Evolutionary conservation across 768 basidiomycete genomes (phyloP), one percentile per base, ranked within the genome.

Genomic region (Russula virescens): DNA sequence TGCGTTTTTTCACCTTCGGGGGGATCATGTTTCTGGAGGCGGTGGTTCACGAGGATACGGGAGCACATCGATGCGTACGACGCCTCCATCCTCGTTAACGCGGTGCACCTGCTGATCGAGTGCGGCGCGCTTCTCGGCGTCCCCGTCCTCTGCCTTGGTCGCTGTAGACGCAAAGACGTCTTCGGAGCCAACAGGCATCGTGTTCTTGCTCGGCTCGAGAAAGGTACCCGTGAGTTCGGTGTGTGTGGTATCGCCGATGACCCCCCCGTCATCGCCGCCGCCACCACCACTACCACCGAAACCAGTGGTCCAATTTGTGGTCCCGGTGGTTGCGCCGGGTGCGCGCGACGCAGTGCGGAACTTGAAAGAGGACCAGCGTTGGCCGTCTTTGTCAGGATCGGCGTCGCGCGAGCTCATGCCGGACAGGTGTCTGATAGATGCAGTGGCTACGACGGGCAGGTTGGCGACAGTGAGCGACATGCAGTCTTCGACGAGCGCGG

Each of bases 401-500:
- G 46, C 34, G 7, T 21, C 18, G 13, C 34, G 42, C 19, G 63
- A 14, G 9, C n/a, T 21, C 26, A 11, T 7, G 9, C 47, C 45
- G 1, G 52, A 35, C 16, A 66, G 2, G 18, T 18, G 28, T 25
- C 60, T 61, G 23, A 69, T 5, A 16, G 58, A 28, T 10, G 64
- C 66, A 31, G 67, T 63, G 21, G 55, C 62, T 50, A 66, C 61
- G 59, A 64, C 63, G 61, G 67, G 62, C 4, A 60, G 21, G 49
- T 59, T 61, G 8, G 60, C 65, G 40, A 58, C 60, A 0, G 61
- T 60, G 53, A 63, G 61, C 14, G 65, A 61, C 35, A 58, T 66
- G 66, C 62, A 63, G 50, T 69, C 71, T 67, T 73, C 73, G 18
- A 73, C 72, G 51, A 73, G 62, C 10, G 71, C 73, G 18, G 72